Evolutionary conservation across 2,329 filamentous ascomycete species (phyloP).

Genomic region (Xylaria hypoxylon): DNA sequence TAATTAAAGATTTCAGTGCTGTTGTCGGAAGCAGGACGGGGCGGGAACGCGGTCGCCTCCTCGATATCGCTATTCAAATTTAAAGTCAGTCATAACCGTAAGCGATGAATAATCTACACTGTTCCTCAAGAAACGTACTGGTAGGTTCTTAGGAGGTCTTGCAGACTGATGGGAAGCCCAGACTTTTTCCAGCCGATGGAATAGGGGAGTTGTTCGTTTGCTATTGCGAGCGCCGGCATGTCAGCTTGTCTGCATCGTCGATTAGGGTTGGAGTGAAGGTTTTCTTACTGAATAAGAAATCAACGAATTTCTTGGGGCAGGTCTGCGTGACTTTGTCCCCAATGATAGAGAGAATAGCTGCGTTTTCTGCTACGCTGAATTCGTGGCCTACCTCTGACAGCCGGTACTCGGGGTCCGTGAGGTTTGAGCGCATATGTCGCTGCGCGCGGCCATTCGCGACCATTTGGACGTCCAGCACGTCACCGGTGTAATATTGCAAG

Average conservation of each 20-base stretch:
- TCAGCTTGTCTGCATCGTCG: slow-evolving; percentile 1
- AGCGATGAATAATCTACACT: background rate
- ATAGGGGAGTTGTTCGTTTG: slow-evolving; percentile 57
- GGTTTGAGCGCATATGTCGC: slow-evolving; percentile 58
- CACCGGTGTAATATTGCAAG: slow-evolving; percentile 58
- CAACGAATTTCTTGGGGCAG: slow-evolving; percentile 54
- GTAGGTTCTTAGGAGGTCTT: slow-evolving; percentile 28
- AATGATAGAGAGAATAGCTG: slow-evolving; percentile 60
- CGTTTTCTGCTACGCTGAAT: slow-evolving; percentile 62
- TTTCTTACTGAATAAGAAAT: slow-evolving; percentile 59
- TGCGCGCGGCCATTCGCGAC: slow-evolving; percentile 60
- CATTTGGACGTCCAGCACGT: slow-evolving; percentile 55
- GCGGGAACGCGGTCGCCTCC: slow-evolving; percentile 24
- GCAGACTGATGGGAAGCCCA: slow-evolving; percentile 7
- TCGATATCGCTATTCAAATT: slow-evolving; percentile 18
- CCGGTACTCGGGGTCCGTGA: slow-evolving; percentile 61
- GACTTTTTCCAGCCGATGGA: slow-evolving; percentile 56
- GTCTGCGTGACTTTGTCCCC: slow-evolving; percentile 57
- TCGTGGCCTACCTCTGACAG: slow-evolving; percentile 55
- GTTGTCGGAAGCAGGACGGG: slow-evolving; percentile 21
- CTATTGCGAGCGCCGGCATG: slow-evolving; percentile 41
- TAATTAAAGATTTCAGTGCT: slow-evolving; percentile 31
- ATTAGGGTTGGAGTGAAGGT: background rate
- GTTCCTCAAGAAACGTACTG: slow-evolving; percentile 10
- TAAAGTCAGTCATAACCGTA: background rate